phyloP scores from a whole-genome alignment of 768 basidiomycete species.

The Auricularia sp. region DNA sequence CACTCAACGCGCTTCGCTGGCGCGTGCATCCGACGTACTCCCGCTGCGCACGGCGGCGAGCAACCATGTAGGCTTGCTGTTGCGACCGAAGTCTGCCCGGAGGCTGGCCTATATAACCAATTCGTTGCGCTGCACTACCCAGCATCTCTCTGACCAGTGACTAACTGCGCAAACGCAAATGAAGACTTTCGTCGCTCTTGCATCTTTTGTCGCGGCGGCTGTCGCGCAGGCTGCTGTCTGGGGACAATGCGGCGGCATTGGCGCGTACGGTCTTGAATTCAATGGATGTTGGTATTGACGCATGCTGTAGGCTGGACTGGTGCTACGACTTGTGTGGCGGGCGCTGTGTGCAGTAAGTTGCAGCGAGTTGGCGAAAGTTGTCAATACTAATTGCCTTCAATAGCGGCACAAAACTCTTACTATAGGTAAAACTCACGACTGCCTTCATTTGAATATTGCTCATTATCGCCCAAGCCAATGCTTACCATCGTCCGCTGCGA shows the following conservation, averaged over 20 bases:
- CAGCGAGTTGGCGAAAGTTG: neutral
- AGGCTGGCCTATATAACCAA: too few relatives aligned
- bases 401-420: neutral
- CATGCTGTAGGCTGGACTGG: slow-evolving; percentile 5
- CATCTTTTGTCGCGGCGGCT: slow-evolving; percentile 16
- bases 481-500: neutral
- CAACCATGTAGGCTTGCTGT: too few relatives aligned
- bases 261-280: slow-evolving; percentile 15
- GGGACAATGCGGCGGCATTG: slow-evolving; percentile 28
- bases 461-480: neutral
- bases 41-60: too few relatives aligned
- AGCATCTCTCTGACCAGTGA: too few relatives aligned
- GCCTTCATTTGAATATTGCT: too few relatives aligned
- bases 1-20: too few relatives aligned
- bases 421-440: neutral
- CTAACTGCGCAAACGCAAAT: neutral
- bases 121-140: too few relatives aligned
- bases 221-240: slow-evolving; percentile 17
- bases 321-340: slow-evolving; percentile 29
- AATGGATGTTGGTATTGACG: too few relatives aligned
- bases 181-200: slow-evolving; percentile 18
- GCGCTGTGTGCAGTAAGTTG: slow-evolving; percentile 26
- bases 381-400: neutral
- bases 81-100: too few relatives aligned
- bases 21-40: too few relatives aligned